phyloP scores from a whole-genome alignment of 768 basidiomycete genomes.

The Stropharia rugosoannulata region DNA sequence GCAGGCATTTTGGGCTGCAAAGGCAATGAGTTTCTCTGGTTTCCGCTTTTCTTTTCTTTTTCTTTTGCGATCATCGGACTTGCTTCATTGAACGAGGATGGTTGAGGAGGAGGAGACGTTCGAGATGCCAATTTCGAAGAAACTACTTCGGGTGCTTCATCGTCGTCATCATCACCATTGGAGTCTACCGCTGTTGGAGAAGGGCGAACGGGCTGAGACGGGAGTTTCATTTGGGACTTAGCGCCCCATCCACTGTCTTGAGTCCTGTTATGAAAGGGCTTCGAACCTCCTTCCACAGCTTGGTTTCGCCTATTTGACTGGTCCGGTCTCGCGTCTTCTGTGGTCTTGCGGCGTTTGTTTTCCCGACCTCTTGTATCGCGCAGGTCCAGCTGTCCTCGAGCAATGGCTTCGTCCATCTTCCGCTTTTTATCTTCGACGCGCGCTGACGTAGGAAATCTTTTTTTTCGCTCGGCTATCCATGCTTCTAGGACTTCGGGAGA shows the following conservation, averaged over 20 bases:
- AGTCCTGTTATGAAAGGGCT: slow-evolving; percentile 1
- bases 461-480: slow-evolving; percentile 90
- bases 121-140: slow-evolving; percentile 45
- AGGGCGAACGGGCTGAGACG: not conserved
- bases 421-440: slow-evolving; percentile 79
- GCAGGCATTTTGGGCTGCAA: slow-evolving; percentile 48
- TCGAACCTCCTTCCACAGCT: not conserved
- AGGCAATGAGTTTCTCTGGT: slow-evolving; percentile 9
- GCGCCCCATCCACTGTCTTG: slow-evolving; percentile 9
- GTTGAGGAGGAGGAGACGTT: not conserved
- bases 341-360: slow-evolving; percentile 33
- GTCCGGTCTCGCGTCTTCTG: not conserved
- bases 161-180: slow-evolving; percentile 28
- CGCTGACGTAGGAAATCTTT: slow-evolving; percentile 74
- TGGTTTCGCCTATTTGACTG: not conserved
- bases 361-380: slow-evolving; percentile 40
- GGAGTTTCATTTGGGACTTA: slow-evolving; percentile 1
- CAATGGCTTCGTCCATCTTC: slow-evolving; percentile 74
- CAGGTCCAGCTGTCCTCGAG: slow-evolving; percentile 70
- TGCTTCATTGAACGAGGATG: not conserved
- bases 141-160: slow-evolving; percentile 54
- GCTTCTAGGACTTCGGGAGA: slow-evolving; percentile 78
- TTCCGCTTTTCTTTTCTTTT: slow-evolving; percentile 17
- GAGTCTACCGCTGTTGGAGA: slow-evolving; percentile 4
- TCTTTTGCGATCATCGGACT: not conserved